Percentiles rank a stretch among this genome's conserved stretches.
phyloP scores from a whole-genome alignment of 2,329 filamentous ascomycete species.

The Corynespora cassiicola region DNA sequence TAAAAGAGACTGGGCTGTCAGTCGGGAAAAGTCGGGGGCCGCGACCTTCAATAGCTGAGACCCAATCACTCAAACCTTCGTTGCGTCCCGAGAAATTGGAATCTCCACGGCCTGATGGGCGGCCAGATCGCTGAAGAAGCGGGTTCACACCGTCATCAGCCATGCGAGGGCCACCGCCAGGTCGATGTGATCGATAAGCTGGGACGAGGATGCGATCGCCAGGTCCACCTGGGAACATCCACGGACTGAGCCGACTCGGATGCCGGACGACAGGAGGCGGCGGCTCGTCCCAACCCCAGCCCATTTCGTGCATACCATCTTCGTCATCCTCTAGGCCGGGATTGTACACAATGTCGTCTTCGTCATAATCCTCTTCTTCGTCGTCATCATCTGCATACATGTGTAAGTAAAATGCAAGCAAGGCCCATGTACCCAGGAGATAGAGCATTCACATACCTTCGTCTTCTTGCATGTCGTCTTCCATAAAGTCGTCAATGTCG shows the following conservation, averaged over 20 bases:
- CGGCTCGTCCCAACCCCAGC: slow-evolving; percentile 58
- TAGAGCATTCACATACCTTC: slow-evolving; percentile 58
- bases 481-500: slow-evolving; percentile 59
- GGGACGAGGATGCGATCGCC: slow-evolving; percentile 50
- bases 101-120: slow-evolving; percentile 33
- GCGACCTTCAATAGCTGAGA: slow-evolving; percentile 57
- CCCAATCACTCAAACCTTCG: slow-evolving; percentile 59
- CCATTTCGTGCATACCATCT: slow-evolving; percentile 47
- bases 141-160: slow-evolving; percentile 87
- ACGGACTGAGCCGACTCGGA: slow-evolving; percentile 60
- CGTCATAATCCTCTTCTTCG: slow-evolving; percentile 74
- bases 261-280: slow-evolving; percentile 55
- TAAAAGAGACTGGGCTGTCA: slow-evolving; percentile 61
- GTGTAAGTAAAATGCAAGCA: slow-evolving; percentile 3
- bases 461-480: slow-evolving; percentile 65
- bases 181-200: slow-evolving; percentile 60
- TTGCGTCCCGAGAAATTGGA: slow-evolving; percentile 26
- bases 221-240: slow-evolving; percentile 65
- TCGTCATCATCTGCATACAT: slow-evolving; percentile 55
- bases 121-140: slow-evolving; percentile 71
- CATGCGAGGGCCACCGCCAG: slow-evolving; percentile 60
- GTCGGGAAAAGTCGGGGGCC: slow-evolving; percentile 53
- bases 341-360: slow-evolving; percentile 67
- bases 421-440: neutral
- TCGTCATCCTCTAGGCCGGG: slow-evolving; percentile 57